Evolutionary conservation across 129 eudicot species (phyloP).

Genomic region (Mikania micrantha): DNA sequence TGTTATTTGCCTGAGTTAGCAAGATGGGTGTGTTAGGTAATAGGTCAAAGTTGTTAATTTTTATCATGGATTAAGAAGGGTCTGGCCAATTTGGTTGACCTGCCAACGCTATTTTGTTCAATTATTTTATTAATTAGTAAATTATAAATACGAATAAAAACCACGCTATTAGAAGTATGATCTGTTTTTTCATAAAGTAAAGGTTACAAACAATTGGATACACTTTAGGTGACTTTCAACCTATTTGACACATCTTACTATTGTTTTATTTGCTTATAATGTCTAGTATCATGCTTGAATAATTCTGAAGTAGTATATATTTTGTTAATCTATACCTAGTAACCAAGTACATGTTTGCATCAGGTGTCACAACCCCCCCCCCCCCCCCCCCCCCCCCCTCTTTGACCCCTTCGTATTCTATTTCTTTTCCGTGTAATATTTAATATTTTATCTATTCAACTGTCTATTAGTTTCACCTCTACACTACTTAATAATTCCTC

Average conservation of each 20-base stretch:
- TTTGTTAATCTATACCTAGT: no score
- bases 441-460: no score
- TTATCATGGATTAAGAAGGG: background rate
- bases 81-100: background rate
- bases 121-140: background rate
- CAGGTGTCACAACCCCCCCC: no score
- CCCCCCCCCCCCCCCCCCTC: no score
- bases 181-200: background rate
- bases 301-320: constrained; percentile 2
- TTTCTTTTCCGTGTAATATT: no score
- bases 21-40: background rate
- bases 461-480: no score
- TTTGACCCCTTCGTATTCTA: no score
- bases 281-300: background rate
- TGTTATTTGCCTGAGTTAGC: background rate
- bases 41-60: background rate
- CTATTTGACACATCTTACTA: background rate
- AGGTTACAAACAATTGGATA: background rate
- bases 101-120: background rate
- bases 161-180: background rate
- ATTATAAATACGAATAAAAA: background rate
- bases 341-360: no score
- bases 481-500: no score
- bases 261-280: background rate
- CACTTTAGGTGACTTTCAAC: background rate